Percentiles rank a stretch among this genome's conserved stretches.
Evolutionary conservation across 768 basidiomycete species (phyloP).

Genomic region (Boletus pseudopeckii): DNA sequence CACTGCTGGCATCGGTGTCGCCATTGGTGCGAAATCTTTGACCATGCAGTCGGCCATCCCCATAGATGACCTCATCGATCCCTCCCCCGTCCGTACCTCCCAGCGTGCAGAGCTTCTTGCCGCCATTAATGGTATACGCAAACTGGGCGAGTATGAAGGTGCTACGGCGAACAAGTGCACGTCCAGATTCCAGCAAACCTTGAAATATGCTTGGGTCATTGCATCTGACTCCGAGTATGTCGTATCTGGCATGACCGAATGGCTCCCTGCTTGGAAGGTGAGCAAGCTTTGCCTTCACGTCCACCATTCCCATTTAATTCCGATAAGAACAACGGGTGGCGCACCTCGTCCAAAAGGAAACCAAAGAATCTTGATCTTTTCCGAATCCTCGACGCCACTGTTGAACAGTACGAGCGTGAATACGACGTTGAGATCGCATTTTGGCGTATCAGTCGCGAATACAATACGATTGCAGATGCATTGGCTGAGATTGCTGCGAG

Average conservation of each 20-base stretch:
- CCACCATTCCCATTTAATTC: not conserved
- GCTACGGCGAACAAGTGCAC: not conserved
- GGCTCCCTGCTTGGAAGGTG: conserved; percentile 4
- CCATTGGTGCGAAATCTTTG: conserved; percentile 10
- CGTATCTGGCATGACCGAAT: not conserved
- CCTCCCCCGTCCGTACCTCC: conserved; percentile 14
- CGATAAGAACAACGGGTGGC: not conserved
- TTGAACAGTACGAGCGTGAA: not conserved
- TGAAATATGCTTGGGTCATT: not conserved
- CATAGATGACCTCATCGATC: conserved; percentile 20
- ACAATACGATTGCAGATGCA: not conserved
- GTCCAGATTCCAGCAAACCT: not conserved
- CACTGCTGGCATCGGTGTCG: conserved; percentile 24
- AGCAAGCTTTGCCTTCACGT: not conserved
- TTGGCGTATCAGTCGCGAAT: not conserved
- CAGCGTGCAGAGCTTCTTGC: conserved; percentile 7
- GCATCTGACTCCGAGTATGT: not conserved
- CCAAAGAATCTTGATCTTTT: conserved; percentile 6
- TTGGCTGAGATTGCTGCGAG: not conserved
- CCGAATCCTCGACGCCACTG: not conserved
- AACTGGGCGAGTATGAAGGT: not conserved
- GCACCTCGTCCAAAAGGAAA: not conserved
- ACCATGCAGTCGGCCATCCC: conserved; percentile 17
- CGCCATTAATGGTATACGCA: not conserved
- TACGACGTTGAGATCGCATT: not conserved